Evolutionary conservation across 1,284 basidiomycete genomes (phyloP), one percentile per base, ranked within the genome.

Genomic region (Psilocybe mexicana): DNA sequence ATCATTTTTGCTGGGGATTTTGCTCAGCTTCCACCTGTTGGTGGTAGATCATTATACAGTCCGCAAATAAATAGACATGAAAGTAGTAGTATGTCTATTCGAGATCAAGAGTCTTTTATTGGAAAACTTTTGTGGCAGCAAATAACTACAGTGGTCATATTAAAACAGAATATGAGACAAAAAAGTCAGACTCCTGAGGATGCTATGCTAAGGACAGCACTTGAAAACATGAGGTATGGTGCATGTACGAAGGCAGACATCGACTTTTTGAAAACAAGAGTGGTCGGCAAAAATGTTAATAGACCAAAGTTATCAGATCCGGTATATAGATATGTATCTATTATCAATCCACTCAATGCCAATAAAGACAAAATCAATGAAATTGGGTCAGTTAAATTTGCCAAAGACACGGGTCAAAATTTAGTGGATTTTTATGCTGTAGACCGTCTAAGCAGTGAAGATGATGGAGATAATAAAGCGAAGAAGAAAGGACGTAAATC

Each of bases 161-260:
- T 75, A 3, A 52, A 67, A 28, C 51, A 75, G 58, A 76, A 76
- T 60, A 76, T 76, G 75, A 48, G 74, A 8, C 75, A 77, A 44
- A 67, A 54, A 23, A 61, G 49, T 2, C 63, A 69, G 52, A 58
- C 63, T 12, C 3, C n/a, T 3, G 58, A 61, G 3, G 72, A 76
- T 64, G 45, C 14, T 0, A 57, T 58, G 30, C 66, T 59, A 18
- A 46, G 68, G 24, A 63, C 40, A 1, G 68, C 69, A 1, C 47
- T 76, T 2, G 70, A 68, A 42, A 73, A 72, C 58, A 67, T 73
- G 69, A 42, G 71, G 42, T 74, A 72, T 56, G 67, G 57, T 30
- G 53, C 63, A 18, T 76, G 73, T 57, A 75, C 74, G 1, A 1
- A 44, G 0, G 67, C 67, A 28, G 74, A 77, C 58, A 63, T 76